Evolutionary conservation across 202 grass and related monocot species (phyloP), one percentile per base, ranked within the genome.

Genomic region (Setaria italica): DNA sequence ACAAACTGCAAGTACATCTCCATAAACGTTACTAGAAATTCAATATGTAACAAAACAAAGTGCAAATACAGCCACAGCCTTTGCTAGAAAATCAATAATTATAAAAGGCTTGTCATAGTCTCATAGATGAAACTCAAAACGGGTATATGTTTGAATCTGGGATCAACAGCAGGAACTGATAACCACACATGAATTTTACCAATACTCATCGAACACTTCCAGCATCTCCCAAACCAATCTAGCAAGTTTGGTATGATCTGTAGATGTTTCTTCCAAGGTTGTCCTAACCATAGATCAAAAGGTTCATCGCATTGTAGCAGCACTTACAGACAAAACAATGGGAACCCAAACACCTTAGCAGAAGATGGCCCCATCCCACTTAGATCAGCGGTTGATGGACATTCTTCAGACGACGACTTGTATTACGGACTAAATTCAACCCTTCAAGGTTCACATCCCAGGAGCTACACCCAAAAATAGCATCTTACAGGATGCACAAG

Each of bases 161-260:
- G 86, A 85, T 88, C 82, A 85, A 85, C 82, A 82, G 88, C 73
- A 77, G 82, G 85, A 32, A 91, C 35, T 11, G 82, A 87, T 42
- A 88, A 13, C 71, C 58, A 82, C 58, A 88, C 74, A 85, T 1
- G 51, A 82, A 66, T 67, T 62, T 78, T 82, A n/a, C 86, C 90
- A 88, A 85, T 85, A 86, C 57, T 85, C 78, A 74, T 70, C 60
- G 34, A 91, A 85, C 42, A 58, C 68, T 48, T 82, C 74, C 45
- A 83, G 82, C 86, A 88, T 91, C 42, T 69, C 67, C 60, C 82
- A 75, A 65, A 86, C 67, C 86, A 85, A 82, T 79, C n/a, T 82
- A 88, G 82, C 73, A 86, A 91, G 49, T 11, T 73, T 82, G 12
- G 66, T 46, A 29, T 85, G 41, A 78, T 91, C 82, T 55, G 67